Evolutionary conservation across 2,329 filamentous ascomycete genomes (phyloP), one percentile per base, ranked within the genome.

Genomic region (Calycina herbarum): DNA sequence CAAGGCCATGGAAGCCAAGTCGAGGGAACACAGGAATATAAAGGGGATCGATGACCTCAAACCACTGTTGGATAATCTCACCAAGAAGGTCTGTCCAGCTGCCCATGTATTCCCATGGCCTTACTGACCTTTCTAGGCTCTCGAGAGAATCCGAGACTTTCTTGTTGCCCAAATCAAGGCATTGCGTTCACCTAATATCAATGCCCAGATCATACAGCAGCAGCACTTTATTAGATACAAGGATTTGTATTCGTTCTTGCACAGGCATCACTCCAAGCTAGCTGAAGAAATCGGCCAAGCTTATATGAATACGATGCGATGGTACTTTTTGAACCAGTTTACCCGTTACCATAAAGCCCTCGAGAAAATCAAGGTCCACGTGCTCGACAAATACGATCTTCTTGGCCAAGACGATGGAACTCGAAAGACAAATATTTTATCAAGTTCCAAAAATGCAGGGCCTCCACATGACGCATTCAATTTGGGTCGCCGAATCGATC

Each of bases 291-390:
- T 99, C 70, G 89, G 89, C 8, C 90, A 93, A 76, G 95, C 96
- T 3, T 99, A 99, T 74, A 89, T 96, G 80, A 97, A 97, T 77
- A 99, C 96, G 0, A 99, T 99, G 93, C 88, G 93, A 62, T 99
- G 95, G 95, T 99, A 99, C 75, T 98, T 98, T 76, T 80, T 90
- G 62, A 95, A 91, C 70, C 92, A 97, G 76, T 99, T 99, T 75
- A 88, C 86, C 3, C 89, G 94, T 40, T 99, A 99, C 77, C 88
- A 91, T 69, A 88, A 89, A 72, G 89, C 95, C 0, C 82, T 99
- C 5, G 89, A 90, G 64, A 96, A 93, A 77, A 84, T 99, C 67
- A 94, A 91, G 74, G 78, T 98, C 2, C 93, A 97, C 74, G 78
- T 84, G 4, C 83, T 96, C 66, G 94, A 97, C 74, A 93, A 90